Evolutionary conservation across 1,284 basidiomycete species (phyloP).

Genomic region (Schizopora paradoxa): DNA sequence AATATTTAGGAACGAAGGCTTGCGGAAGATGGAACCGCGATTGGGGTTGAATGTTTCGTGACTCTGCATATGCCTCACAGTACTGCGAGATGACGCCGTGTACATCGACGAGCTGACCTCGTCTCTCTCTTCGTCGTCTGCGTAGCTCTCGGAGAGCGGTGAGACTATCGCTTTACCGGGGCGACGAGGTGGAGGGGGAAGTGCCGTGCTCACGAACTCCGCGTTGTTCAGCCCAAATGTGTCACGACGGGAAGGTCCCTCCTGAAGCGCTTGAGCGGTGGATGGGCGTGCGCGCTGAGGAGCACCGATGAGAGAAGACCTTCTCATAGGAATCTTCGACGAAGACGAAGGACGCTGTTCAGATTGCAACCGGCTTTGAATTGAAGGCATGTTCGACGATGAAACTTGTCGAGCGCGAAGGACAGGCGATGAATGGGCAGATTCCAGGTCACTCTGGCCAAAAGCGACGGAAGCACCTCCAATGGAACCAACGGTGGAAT

Average conservation of each 20-base stretch:
- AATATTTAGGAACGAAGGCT: constrained; percentile 69
- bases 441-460: neutral
- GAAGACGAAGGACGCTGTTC: constrained; percentile 11
- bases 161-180: constrained; percentile 25
- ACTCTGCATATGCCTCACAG: constrained; percentile 52
- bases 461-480: constrained; percentile 9
- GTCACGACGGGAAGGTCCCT: neutral
- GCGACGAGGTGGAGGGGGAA: constrained; percentile 51
- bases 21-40: constrained; percentile 44
- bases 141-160: constrained; percentile 10
- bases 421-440: constrained; percentile 1
- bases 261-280: constrained; percentile 8
- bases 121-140: constrained; percentile 4
- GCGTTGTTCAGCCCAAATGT: constrained; percentile 1
- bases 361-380: constrained; percentile 10
- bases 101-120: constrained; percentile 14
- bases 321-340: constrained; percentile 12
- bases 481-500: constrained; percentile 12
- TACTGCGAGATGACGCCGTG: constrained; percentile 19
- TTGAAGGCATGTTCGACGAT: constrained; percentile 11
- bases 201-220: constrained; percentile 42
- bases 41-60: constrained; percentile 18
- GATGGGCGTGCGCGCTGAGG: constrained; percentile 7
- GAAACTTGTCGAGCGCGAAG: constrained; percentile 13
- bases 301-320: constrained; percentile 1